These are phyloP conservation scores for Colletotrichum karsti DNA, from an alignment of 2,329 filamentous ascomycete species.

Conservation along the genomic window DNA sequence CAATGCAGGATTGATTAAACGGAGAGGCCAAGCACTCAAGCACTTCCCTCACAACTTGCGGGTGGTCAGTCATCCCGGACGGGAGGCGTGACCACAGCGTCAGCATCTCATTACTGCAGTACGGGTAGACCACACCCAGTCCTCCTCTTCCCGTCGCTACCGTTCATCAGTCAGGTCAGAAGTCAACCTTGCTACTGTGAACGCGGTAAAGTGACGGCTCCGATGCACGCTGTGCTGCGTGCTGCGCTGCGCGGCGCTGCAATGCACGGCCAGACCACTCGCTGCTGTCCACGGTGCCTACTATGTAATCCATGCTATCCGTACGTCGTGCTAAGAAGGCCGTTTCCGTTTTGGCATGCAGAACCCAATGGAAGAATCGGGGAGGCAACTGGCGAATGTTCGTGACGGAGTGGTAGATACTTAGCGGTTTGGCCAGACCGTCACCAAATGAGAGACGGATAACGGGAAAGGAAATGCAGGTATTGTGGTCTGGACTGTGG, in stretches of 20 bases:
- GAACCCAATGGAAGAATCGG: slow-evolving; percentile 19
- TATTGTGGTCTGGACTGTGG: slow-evolving; percentile 4
- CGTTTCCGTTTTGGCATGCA: slow-evolving; percentile 25
- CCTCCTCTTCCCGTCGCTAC: not conserved
- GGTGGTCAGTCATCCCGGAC: not conserved
- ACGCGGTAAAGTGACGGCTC: not conserved
- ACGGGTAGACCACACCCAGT: too few species aligned
- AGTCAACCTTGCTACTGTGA: not conserved
- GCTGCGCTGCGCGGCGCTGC: slow-evolving; percentile 9
- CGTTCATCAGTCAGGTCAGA: too few species aligned
- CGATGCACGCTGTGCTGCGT: not conserved
- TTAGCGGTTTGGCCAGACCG: not conserved
- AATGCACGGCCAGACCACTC: slow-evolving; percentile 26
- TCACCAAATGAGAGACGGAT: not conserved
- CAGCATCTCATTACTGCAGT: not conserved
- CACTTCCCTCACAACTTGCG: too few species aligned
- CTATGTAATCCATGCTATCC: slow-evolving; percentile 10
- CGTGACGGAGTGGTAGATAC: not conserved
- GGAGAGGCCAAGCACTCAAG: slow-evolving; percentile 13
- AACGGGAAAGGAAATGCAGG: not conserved
- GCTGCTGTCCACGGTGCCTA: slow-evolving; percentile 16
- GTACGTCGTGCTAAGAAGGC: slow-evolving; percentile 15
- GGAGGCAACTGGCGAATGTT: slow-evolving; percentile 4
- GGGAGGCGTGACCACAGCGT: slow-evolving; percentile 17
- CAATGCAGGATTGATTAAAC: slow-evolving; percentile 24